Evolutionary conservation across 371 early-diverging fungal species (phyloP).

Genomic region (Apophysomyces elegans): DNA sequence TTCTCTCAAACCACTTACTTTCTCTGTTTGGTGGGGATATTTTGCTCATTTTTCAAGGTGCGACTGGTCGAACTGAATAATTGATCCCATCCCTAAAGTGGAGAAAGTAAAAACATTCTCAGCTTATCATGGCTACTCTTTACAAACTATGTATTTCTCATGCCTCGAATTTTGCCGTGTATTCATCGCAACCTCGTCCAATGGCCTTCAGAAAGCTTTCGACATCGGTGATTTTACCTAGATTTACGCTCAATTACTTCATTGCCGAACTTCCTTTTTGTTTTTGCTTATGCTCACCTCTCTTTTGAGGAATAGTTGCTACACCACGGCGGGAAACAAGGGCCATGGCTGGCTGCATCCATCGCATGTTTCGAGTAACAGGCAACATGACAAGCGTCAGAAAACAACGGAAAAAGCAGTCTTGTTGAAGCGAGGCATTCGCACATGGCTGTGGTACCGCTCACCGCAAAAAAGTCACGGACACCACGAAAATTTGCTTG

Average conservation of each 20-base stretch:
- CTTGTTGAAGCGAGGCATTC: background rate
- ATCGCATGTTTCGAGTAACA: conserved; percentile 8
- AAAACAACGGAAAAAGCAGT: conserved; percentile 3
- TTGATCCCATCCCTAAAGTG: conserved; percentile 61
- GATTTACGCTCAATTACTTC: conserved; percentile 9
- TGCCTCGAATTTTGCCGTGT: conserved; percentile 61
- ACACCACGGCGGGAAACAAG: conserved; percentile 1
- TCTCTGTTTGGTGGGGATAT: conserved; percentile 29
- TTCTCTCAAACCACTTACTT: conserved; percentile 19
- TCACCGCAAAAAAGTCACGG: too few species aligned
- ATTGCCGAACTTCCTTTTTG: conserved; percentile 10
- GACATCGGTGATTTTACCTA: conserved; percentile 54
- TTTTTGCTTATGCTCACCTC: background rate
- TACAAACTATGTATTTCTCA: background rate
- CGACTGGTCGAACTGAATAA: conserved; percentile 55
- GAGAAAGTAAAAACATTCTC: background rate
- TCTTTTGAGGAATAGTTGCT: background rate
- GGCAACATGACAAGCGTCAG: background rate
- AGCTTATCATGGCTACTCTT: background rate
- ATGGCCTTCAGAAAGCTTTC: conserved; percentile 57
- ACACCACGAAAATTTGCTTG: too few species aligned
- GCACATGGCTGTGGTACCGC: too few species aligned
- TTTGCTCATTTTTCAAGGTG: conserved; percentile 52
- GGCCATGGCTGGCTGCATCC: conserved; percentile 6
- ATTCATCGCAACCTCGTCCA: conserved; percentile 65